Evolutionary conservation across 2,329 filamentous ascomycete genomes (phyloP).

Genomic region (Colletotrichum sp.): DNA sequence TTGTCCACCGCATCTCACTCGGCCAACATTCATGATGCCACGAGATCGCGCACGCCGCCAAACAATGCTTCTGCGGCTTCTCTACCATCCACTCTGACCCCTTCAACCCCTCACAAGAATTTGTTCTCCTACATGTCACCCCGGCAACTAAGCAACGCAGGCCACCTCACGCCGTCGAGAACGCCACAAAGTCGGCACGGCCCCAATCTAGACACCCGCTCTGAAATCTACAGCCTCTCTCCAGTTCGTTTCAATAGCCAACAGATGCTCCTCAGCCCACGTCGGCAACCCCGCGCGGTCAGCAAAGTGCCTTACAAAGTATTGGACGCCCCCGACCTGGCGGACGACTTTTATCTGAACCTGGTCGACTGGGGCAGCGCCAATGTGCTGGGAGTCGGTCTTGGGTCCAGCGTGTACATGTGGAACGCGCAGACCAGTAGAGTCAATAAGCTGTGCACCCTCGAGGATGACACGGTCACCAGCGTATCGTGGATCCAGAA

Average conservation of each 20-base stretch:
- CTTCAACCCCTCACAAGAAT: constrained; percentile 96
- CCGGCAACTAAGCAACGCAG: constrained; percentile 69
- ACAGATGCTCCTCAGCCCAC: constrained; percentile 87
- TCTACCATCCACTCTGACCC: constrained; percentile 79
- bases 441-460: constrained; percentile 91
- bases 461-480: constrained; percentile 92
- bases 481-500: constrained; percentile 99
- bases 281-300: constrained; percentile 86
- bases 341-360: constrained; percentile 98
- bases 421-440: constrained; percentile 94
- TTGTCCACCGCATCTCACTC: constrained; percentile 54
- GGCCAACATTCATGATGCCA: constrained; percentile 63
- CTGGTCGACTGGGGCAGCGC: constrained; percentile 97
- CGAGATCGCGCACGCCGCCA: constrained; percentile 82
- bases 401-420: constrained; percentile 95
- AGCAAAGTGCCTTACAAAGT: constrained; percentile 99
- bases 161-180: constrained; percentile 87
- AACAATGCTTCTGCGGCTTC: constrained; percentile 63
- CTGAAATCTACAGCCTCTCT: constrained; percentile 94
- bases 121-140: constrained; percentile 91
- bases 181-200: constrained; percentile 89
- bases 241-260: constrained; percentile 93
- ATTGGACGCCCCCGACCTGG: constrained; percentile 91
- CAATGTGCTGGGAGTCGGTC: constrained; percentile 90
- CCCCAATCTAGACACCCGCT: constrained; percentile 85